These are phyloP conservation scores for Microbotryum intermedium DNA, from an alignment of 1,284 basidiomycete species.

Conservation along the genomic window DNA sequence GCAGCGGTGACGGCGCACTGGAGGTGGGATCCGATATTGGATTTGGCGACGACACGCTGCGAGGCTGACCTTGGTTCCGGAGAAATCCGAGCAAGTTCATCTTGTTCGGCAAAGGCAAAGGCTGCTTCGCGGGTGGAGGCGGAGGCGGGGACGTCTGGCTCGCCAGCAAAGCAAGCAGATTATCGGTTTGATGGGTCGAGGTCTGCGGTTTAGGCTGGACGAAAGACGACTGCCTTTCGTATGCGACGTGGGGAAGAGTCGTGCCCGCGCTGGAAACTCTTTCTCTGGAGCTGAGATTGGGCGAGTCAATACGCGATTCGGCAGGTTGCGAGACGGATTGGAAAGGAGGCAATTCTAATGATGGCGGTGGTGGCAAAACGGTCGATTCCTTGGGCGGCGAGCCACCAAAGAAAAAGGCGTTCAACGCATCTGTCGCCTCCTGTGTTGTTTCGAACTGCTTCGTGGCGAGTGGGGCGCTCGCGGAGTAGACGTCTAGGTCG, in stretches of 20 bases:
- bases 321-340: not conserved
- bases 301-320: not conserved
- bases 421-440: constrained; percentile 24
- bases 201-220: constrained; percentile 20
- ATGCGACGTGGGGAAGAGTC: constrained; percentile 17
- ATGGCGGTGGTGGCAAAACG: not conserved
- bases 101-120: not conserved
- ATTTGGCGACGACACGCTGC: not conserved
- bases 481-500: not conserved
- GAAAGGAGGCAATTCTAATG: not conserved
- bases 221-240: constrained; percentile 24
- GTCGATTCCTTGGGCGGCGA: not conserved
- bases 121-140: not conserved
- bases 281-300: not conserved
- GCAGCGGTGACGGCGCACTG: not conserved
- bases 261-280: no score
- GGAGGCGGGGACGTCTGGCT: constrained; percentile 1
- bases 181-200: constrained; percentile 6
- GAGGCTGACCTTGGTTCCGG: not conserved
- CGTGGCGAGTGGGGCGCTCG: not conserved
- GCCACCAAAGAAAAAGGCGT: constrained; percentile 29
- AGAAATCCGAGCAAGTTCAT: constrained; percentile 1
- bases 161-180: constrained; percentile 15
- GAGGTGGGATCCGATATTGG: not conserved
- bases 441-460: constrained; percentile 13